These are phyloP conservation scores for Clavispora phyllophila DNA, from an alignment of 805 yeast species.

Conservation along the genomic window DNA sequence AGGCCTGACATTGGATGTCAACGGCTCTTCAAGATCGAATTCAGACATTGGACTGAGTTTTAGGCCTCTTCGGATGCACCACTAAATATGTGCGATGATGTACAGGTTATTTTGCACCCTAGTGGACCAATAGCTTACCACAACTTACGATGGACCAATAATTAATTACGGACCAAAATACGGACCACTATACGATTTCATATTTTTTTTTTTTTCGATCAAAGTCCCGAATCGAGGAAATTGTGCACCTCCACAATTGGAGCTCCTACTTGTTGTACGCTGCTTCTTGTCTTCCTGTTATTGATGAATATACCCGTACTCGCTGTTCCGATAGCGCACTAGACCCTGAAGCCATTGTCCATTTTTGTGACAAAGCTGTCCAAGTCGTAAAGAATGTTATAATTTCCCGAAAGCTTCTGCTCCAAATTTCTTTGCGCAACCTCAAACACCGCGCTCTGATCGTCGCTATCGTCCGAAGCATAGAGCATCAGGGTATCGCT, in stretches of 20 bases:
- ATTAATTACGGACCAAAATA: too few relatives aligned
- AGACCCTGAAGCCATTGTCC: constrained; percentile 21
- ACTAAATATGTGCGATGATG: background rate
- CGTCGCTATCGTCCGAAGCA: constrained; percentile 19
- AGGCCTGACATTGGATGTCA: constrained; percentile 76
- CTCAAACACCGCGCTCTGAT: constrained; percentile 19
- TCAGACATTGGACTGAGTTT: background rate
- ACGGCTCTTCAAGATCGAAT: constrained; percentile 38
- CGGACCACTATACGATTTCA: too few relatives aligned
- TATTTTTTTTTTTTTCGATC: too few relatives aligned
- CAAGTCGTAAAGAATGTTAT: constrained; percentile 23
- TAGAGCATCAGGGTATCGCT: constrained; percentile 12
- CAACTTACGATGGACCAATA: too few relatives aligned
- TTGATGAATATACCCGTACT: too few relatives aligned
- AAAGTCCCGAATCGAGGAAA: too few relatives aligned
- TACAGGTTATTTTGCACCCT: background rate
- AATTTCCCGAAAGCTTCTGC: constrained; percentile 19
- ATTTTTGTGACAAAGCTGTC: constrained; percentile 18
- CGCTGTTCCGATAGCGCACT: background rate
- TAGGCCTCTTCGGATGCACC: background rate
- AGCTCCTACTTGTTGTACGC: too few relatives aligned
- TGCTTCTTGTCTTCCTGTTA: too few relatives aligned
- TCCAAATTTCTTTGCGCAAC: constrained; percentile 19
- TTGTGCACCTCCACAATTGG: too few relatives aligned
- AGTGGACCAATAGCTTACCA: too few relatives aligned